Conservation (phyloP, 495 filamentous ascomycete genomes). For the Thermothielavioides terrestris region DNA sequence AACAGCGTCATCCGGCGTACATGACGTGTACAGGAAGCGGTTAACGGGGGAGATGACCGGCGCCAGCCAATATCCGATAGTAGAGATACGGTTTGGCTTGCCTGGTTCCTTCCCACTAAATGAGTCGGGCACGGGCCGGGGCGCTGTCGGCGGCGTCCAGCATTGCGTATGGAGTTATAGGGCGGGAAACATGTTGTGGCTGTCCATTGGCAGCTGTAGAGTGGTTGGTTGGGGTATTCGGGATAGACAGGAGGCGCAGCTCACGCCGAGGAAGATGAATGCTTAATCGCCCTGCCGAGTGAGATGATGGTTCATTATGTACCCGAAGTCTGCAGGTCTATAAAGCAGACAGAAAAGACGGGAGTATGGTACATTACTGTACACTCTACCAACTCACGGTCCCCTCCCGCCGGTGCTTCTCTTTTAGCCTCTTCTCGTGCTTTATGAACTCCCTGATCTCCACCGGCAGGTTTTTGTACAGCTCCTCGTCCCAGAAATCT, state of each 20-base stretch:
- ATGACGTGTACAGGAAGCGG: neutral
- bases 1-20: neutral
- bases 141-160: neutral
- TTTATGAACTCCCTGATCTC: conserved; percentile 97
- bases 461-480: conserved; percentile 79
- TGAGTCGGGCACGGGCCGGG: neutral
- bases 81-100: neutral
- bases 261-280: neutral
- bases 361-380: neutral
- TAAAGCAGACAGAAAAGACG: neutral
- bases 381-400: conserved; percentile 28
- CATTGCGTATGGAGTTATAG: neutral
- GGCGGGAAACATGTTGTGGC: neutral
- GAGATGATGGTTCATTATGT: conserved; percentile 1
- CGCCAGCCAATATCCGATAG: no score
- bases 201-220: neutral
- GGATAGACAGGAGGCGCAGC: neutral
- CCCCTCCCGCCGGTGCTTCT: conserved; percentile 50
- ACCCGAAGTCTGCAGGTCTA: neutral
- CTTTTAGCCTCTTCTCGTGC: conserved; percentile 83
- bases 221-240: neutral
- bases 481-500: conserved; percentile 46
- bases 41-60: neutral
- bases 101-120: neutral
- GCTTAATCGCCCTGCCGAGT: neutral